Percentiles rank a stretch among this genome's conserved stretches.
Evolutionary conservation across 1,284 basidiomycete species (phyloP).

Genomic region (Rhodotorula sp.): DNA sequence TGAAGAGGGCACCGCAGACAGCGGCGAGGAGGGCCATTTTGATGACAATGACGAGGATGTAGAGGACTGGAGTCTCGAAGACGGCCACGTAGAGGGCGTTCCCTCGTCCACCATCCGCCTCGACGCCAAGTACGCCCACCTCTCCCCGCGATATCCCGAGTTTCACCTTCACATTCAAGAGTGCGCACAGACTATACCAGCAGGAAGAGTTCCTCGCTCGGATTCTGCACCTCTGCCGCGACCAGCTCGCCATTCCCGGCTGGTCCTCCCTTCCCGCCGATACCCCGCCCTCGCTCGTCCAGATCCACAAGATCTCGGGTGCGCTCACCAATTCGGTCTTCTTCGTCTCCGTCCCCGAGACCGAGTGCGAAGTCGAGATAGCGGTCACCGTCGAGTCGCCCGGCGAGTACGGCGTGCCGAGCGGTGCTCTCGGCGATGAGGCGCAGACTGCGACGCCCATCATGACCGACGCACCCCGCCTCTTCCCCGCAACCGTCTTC

Average conservation of each 20-base stretch:
- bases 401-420: neutral
- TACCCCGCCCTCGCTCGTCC: constrained; percentile 34
- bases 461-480: neutral
- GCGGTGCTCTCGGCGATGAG: neutral
- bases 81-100: constrained; percentile 44
- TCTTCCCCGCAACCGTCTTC: constrained; percentile 24
- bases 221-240: constrained; percentile 43
- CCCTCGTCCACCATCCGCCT: constrained; percentile 38
- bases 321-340: constrained; percentile 92
- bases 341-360: constrained; percentile 66
- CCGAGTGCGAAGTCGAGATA: constrained; percentile 17
- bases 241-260: constrained; percentile 40
- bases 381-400: constrained; percentile 10
- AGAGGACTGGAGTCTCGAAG: constrained; percentile 41
- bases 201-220: constrained; percentile 62
- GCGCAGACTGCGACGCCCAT: neutral
- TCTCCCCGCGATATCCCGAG: neutral
- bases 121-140: constrained; percentile 39
- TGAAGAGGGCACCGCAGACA: constrained; percentile 7
- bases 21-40: constrained; percentile 8
- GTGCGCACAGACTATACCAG: constrained; percentile 64
- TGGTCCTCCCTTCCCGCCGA: constrained; percentile 36
- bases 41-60: constrained; percentile 32
- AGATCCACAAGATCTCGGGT: constrained; percentile 58
- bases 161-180: neutral